Evolutionary conservation across 2,329 filamentous ascomycete species (phyloP).

Genomic region (Cytospora mali): DNA sequence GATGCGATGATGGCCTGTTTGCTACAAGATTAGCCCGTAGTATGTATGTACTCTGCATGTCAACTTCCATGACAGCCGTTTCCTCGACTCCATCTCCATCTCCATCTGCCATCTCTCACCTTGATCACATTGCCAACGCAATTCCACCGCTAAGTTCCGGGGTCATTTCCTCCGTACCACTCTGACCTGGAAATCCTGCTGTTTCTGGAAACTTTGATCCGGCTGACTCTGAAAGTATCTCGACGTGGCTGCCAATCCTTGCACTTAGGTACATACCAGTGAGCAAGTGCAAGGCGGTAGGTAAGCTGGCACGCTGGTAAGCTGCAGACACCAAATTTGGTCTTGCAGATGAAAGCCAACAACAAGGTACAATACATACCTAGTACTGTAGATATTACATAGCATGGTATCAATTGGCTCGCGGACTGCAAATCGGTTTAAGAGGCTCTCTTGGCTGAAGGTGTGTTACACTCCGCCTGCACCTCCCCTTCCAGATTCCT

Average conservation of each 20-base stretch:
- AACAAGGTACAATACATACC: conserved; percentile 2
- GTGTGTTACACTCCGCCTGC: conserved; percentile 20
- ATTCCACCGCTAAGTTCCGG: background rate
- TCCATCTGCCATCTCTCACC: too few species aligned
- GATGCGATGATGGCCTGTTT: background rate
- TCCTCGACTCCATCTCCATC: background rate
- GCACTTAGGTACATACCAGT: background rate
- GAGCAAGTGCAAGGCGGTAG: conserved; percentile 1
- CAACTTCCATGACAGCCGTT: background rate
- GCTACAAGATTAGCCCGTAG: background rate
- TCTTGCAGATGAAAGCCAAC: conserved; percentile 1
- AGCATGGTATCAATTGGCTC: conserved; percentile 7
- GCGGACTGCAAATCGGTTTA: conserved; percentile 8
- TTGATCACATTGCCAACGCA: background rate
- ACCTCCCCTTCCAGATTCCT: conserved; percentile 9
- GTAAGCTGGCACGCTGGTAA: too few species aligned
- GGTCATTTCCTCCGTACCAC: background rate
- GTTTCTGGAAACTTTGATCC: background rate
- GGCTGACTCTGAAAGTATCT: background rate
- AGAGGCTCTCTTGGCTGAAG: conserved; percentile 10
- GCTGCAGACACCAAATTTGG: conserved; percentile 21
- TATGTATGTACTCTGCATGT: background rate
- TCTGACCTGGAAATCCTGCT: background rate
- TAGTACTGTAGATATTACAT: too few species aligned
- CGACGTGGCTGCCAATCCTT: conserved; percentile 14